Evolutionary conservation across 164 flowering plant species (phyloP).

Genomic region (Hamamelis virginiana): DNA sequence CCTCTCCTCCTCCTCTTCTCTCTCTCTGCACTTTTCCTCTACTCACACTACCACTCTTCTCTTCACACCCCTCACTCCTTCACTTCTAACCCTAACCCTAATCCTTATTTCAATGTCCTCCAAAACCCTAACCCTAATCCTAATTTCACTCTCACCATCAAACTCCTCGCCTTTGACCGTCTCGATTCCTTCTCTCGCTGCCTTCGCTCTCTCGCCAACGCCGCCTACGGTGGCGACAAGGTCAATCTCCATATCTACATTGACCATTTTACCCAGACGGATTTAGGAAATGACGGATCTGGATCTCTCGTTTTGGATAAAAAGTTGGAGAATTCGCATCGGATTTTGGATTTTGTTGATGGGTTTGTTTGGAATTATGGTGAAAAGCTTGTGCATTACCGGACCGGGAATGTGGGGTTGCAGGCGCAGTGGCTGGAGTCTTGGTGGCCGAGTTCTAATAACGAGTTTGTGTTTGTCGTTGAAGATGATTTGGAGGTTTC

Average conservation of each 20-base stretch:
- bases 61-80: slow-evolving; percentile 21
- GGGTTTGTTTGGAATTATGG: slow-evolving; percentile 73
- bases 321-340: slow-evolving; percentile 39
- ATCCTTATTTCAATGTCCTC: slow-evolving; percentile 1
- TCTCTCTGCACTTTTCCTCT: slow-evolving; percentile 30
- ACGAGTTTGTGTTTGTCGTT: slow-evolving; percentile 90
- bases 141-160: slow-evolving; percentile 66
- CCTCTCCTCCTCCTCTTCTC: slow-evolving; percentile 40
- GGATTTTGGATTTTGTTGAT: slow-evolving; percentile 71
- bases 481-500: slow-evolving; percentile 97
- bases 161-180: slow-evolving; percentile 82
- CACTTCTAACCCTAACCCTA: slow-evolving; percentile 4
- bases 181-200: slow-evolving; percentile 74
- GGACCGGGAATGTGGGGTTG: slow-evolving; percentile 81
- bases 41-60: slow-evolving; percentile 37
- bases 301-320: slow-evolving; percentile 24
- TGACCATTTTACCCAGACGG: slow-evolving; percentile 58
- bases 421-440: slow-evolving; percentile 99
- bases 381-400: slow-evolving; percentile 77
- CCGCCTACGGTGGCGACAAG: slow-evolving; percentile 55
- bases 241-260: slow-evolving; percentile 79
- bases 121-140: slow-evolving; percentile 12
- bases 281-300: slow-evolving; percentile 7
- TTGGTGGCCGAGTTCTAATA: slow-evolving; percentile 88
- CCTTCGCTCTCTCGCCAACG: slow-evolving; percentile 71